Base-by-base conservation (phyloP, 768 basidiomycete genomes). In the Kwoniella sp. region DNA sequence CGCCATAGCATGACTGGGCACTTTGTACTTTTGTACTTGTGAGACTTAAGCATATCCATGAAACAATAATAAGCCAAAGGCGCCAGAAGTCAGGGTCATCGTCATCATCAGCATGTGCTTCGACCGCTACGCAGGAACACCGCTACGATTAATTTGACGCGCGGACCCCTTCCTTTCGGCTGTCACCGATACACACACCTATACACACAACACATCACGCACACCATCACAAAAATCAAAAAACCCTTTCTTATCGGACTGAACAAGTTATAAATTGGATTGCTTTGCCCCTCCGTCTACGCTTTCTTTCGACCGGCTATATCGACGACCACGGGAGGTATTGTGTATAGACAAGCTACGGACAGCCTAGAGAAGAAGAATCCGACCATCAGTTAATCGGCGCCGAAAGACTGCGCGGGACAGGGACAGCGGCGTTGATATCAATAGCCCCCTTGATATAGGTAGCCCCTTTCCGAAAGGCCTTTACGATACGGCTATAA, bases 401-500 rank as follows among this genome's bases (percentile, higher is more conserved):
- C 5, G 15, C 8, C 17, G 41, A 17, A 45, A 17, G 7, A 34
- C 34, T 5, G 5, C 34, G 13, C 5, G 7, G 34, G 34, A 45
- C 41, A 17, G 20, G 41, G 41, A 45, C 41, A 17, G 20, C 8
- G 11, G 41, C 3, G 20, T 3, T 17, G 41, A 9, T 4, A 45
- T 17, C 4, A 3, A 20, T 45, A 45, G 20, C 41, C 41, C 41
- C 17, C 41, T 45, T 45, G 11, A 45, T 17, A 45, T 45, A 17
- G 41, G 41, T 45, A 17, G 41, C 11, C 11, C 41, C 41, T 45
- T 45, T 45, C 41, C 8, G 4, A 45, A 45, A 45, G 41, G 41
- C 41, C 41, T 45, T 45, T 45, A 45, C 41, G 41, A 45, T 45
- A 45, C n/a, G n/a, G n/a, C n/a, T n/a, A n/a, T n/a, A n/a, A n/a